Percentiles rank a stretch among this genome's conserved stretches.
phyloP scores from a whole-genome alignment of 2,329 filamentous ascomycete genomes.

The Ophioceras dolichostomum region DNA sequence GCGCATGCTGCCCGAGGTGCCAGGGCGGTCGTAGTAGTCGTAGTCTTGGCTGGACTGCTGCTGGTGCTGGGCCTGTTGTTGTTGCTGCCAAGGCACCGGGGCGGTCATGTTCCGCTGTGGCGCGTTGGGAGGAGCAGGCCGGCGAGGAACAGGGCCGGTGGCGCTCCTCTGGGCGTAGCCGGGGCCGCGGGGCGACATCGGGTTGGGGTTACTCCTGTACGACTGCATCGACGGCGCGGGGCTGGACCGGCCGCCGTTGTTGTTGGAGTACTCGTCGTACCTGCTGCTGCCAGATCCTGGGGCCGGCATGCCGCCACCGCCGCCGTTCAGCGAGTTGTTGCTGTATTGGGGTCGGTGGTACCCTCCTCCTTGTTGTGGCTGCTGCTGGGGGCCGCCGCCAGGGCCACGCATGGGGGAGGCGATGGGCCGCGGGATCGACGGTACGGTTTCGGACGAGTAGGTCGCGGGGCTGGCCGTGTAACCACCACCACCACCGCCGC shows the following conservation, averaged over 20 bases:
- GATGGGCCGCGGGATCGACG: slow-evolving; percentile 12
- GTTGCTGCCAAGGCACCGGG: slow-evolving; percentile 12
- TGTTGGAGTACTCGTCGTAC: not conserved
- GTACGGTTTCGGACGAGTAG: slow-evolving; percentile 12
- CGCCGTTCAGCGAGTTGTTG: not conserved
- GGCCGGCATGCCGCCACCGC: not conserved
- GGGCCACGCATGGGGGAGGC: slow-evolving; percentile 10
- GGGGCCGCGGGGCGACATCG: slow-evolving; percentile 9
- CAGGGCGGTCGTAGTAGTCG: slow-evolving; percentile 8
- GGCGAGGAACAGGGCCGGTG: slow-evolving; percentile 15
- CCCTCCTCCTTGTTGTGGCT: no score
- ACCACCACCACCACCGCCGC: slow-evolving; percentile 5
- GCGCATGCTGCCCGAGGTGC: slow-evolving; percentile 4
- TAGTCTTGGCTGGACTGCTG: slow-evolving; percentile 7
- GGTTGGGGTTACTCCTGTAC: slow-evolving; percentile 8
- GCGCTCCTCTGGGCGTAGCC: slow-evolving; percentile 14
- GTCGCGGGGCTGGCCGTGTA: slow-evolving; percentile 13
- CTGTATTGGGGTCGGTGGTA: slow-evolving; percentile 4
- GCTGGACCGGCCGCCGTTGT: slow-evolving; percentile 12
- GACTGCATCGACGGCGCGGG: slow-evolving; percentile 17
- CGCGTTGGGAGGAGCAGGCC: slow-evolving; percentile 10
- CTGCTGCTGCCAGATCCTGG: no score
- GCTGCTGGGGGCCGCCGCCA: slow-evolving; percentile 6
- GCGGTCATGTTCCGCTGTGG: slow-evolving; percentile 22
- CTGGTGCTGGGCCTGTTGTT: slow-evolving; percentile 9